phyloP scores from a whole-genome alignment of 164 flowering plant genomes.

The Pachysandra terminalis region DNA sequence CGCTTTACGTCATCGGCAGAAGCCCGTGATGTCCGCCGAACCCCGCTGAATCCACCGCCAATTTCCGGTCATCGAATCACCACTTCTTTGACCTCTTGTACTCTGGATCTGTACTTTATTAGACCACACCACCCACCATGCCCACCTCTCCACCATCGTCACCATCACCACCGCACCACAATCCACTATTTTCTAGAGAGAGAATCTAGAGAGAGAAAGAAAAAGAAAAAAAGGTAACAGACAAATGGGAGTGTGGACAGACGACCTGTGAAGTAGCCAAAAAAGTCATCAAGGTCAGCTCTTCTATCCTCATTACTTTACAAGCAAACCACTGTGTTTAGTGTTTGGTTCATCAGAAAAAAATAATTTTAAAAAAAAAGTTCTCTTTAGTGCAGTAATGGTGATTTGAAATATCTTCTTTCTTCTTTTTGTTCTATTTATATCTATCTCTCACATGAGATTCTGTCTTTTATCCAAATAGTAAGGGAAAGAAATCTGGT shows the following conservation, averaged over 20 bases:
- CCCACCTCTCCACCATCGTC: not conserved
- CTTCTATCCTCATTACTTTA: slow-evolving; percentile 16
- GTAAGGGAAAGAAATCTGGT: not conserved
- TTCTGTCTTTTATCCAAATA: slow-evolving; percentile 13
- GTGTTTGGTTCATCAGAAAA: not conserved
- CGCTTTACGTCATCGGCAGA: slow-evolving; percentile 9
- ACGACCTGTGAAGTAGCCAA: slow-evolving; percentile 20
- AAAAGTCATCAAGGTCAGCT: slow-evolving; percentile 25
- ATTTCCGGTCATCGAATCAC: slow-evolving; percentile 9
- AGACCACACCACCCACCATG: slow-evolving; percentile 8
- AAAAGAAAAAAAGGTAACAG: not conserved
- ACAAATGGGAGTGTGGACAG: slow-evolving; percentile 28
- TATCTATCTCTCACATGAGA: slow-evolving; percentile 12
- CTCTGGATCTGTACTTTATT: not conserved
- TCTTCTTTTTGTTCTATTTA: not conserved
- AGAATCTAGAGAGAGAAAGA: not conserved
- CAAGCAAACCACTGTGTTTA: not conserved
- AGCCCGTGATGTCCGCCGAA: slow-evolving; percentile 39
- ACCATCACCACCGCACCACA: not conserved
- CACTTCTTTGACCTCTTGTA: not conserved
- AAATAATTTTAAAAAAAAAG: not conserved
- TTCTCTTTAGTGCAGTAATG: slow-evolving; percentile 12
- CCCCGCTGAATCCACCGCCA: slow-evolving; percentile 29
- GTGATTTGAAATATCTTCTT: slow-evolving; percentile 7
- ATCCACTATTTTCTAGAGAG: not conserved